Evolutionary conservation across 768 basidiomycete genomes (phyloP).

Genomic region (Pholiota microspora): DNA sequence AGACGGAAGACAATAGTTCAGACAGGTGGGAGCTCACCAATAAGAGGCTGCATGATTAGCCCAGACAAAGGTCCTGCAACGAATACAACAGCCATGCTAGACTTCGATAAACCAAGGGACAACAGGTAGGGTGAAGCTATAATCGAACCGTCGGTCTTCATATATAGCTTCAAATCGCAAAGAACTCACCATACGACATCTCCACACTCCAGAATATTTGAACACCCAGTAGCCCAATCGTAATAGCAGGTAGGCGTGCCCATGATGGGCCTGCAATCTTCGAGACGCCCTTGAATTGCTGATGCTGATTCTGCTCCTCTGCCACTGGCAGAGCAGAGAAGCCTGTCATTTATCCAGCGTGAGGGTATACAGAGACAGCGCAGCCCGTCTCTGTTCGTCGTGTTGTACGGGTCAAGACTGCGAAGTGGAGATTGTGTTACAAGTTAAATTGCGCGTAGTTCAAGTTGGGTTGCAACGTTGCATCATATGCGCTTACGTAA

Average conservation of each 20-base stretch:
- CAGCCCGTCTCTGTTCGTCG: not conserved
- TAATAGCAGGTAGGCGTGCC: slow-evolving; percentile 66
- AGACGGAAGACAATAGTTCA: not conserved
- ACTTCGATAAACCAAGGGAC: slow-evolving; percentile 84
- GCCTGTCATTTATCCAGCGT: slow-evolving; percentile 43
- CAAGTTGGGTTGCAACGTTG: too few species aligned
- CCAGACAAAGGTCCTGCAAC: slow-evolving; percentile 90
- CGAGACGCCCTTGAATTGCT: slow-evolving; percentile 49
- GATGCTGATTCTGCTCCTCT: slow-evolving; percentile 33
- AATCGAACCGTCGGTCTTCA: not conserved
- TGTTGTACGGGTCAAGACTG: too few species aligned
- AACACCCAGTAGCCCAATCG: slow-evolving; percentile 78
- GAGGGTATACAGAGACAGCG: too few species aligned
- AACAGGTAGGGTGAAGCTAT: slow-evolving; percentile 82
- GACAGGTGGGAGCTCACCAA: slow-evolving; percentile 45
- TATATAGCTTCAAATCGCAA: slow-evolving; percentile 6
- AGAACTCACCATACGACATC: slow-evolving; percentile 76
- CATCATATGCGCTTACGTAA: too few species aligned
- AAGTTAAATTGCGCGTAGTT: too few species aligned
- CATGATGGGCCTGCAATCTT: slow-evolving; percentile 67
- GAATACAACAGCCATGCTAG: slow-evolving; percentile 87
- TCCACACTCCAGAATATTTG: slow-evolving; percentile 94
- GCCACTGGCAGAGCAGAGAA: slow-evolving; percentile 45
- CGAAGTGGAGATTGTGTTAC: too few species aligned
- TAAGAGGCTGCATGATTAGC: slow-evolving; percentile 86